Base-by-base conservation (phyloP, 2,329 filamentous ascomycete species). In the Arthroderma uncinatum region DNA sequence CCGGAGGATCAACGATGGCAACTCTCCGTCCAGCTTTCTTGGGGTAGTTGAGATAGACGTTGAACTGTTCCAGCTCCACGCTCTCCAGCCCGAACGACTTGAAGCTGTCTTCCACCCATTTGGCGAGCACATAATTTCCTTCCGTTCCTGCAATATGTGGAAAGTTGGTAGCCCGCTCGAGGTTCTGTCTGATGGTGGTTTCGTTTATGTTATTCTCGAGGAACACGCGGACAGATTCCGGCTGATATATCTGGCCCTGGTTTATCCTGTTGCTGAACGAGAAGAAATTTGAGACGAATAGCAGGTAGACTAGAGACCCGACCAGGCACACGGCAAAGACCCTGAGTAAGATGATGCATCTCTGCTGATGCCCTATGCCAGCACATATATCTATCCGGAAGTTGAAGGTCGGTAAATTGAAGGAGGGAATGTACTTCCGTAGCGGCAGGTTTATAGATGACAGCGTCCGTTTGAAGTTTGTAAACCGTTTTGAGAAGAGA, bases 71-170 rank as follows among this genome's bases (percentile, higher is more conserved):
- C 65, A 89, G 78, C 53, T 77, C 74, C 25, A 95, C 84, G 58
- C 85, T 78, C 64, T 95, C 90, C 66, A 98, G 78, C 2, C 82
- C 81, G 48, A 85, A 84, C 54, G 79, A 79, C 62, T 76, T 74
- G 71, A 96, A 95, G 69, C 86, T 81, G 65, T 83, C 83, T 70
- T 91, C 81, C 56, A 96, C 82, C 76, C 91, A 94, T 74, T 89
- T 81, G 6, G 89, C 92, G 56, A 95, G 78, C 48, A 86, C 87
- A 65, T 86, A 90, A 73, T 94, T 92, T 52, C 93, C 93, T 73
- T 95, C 86, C 2, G 90, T 95, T n/a, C 93, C 93, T 1, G 89
- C 93, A 61, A 97, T 79, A 71, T 97, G 93, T 60, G 93, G 87
- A 68, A 88, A 95, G 57, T 81, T 81, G 3, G 89, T 92, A 61